Conservation (phyloP, 1,139 yeast species). For the Trichomonascaceae sp. region DNA sequence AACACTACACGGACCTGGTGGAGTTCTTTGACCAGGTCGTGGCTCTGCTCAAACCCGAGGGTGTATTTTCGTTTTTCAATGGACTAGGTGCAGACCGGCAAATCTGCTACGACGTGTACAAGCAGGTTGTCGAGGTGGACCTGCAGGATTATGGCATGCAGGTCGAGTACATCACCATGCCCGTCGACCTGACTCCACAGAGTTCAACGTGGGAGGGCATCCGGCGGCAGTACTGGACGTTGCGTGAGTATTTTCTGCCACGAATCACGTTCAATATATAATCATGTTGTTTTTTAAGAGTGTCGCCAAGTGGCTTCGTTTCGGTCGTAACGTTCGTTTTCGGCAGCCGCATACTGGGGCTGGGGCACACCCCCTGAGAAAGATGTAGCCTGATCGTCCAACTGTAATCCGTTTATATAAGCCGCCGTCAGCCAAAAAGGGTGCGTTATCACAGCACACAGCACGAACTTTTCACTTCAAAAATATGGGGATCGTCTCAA, state of each 20-base stretch:
- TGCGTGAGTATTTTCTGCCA: slow-evolving; percentile 18
- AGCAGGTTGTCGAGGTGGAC: slow-evolving; percentile 68
- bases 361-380: slow-evolving; percentile 1
- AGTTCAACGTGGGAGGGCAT: slow-evolving; percentile 54
- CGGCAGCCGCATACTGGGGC: not conserved
- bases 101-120: slow-evolving; percentile 80
- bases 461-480: not conserved
- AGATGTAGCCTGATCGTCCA: no score
- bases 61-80: slow-evolving; percentile 74
- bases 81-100: slow-evolving; percentile 95
- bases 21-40: slow-evolving; percentile 72
- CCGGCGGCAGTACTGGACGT: slow-evolving; percentile 56
- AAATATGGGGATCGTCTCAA: slow-evolving; percentile 7
- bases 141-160: slow-evolving; percentile 64
- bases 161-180: slow-evolving; percentile 34
- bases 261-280: slow-evolving; percentile 11
- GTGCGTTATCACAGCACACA: no score
- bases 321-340: slow-evolving; percentile 1
- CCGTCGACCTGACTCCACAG: slow-evolving; percentile 15
- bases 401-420: no score
- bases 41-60: slow-evolving; percentile 63
- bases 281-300: not conserved
- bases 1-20: slow-evolving; percentile 74
- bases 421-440: no score
- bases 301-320: not conserved